Base-by-base conservation (phyloP, 2,329 filamentous ascomycete genomes). In the Dothistroma pini region DNA sequence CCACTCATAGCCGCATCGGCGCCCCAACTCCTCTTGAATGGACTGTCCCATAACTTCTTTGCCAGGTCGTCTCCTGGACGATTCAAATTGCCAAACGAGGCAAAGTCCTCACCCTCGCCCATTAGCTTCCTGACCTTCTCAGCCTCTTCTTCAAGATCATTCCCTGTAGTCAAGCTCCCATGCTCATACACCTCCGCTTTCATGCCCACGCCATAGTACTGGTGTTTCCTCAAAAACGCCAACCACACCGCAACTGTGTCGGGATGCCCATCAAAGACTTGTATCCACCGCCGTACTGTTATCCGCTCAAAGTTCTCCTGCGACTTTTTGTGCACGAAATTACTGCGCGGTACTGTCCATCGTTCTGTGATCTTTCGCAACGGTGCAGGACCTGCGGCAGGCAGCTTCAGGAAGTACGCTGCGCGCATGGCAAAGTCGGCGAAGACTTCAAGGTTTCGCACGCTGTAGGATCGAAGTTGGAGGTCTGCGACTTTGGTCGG, bases 301-400 rank as follows among this genome's bases (percentile, higher is more conserved):
- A 95, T 88, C 58, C 95, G 84, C 80, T 97, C 93, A 72, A 96
- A 99, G 77, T 99, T 99, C 79, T 99, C 95, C 77, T 99, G 93
- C 41, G 86, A 89, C 79, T 99, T 99, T 80, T 97, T 99, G 81
- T 91, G 90, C 67, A 97, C 91, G 80, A 99, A 99, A 75, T 90
- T 89, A 72, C 86, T 86, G 71, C 86, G 85, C 10, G 92, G 91
- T 1, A 97, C 92, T 0, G 95, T 97, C 95, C 95, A 99, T 70
- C 93, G 86, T 80, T 99, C 91, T 16, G 85, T 89, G 66, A 93
- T 91, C 60, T 89, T 86, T 1, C 95, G 95, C 19, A 99, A 81
- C 11, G 93, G 91, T 6, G 95, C 82, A 6, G 95, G 93, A 0
- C 95, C 95, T 52, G 85, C 89, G 2, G 92, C 92, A 10, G 92